These are phyloP conservation scores for Solanum aculeatissimum DNA, from an alignment of 305 asterid species.

Conservation along the genomic window DNA sequence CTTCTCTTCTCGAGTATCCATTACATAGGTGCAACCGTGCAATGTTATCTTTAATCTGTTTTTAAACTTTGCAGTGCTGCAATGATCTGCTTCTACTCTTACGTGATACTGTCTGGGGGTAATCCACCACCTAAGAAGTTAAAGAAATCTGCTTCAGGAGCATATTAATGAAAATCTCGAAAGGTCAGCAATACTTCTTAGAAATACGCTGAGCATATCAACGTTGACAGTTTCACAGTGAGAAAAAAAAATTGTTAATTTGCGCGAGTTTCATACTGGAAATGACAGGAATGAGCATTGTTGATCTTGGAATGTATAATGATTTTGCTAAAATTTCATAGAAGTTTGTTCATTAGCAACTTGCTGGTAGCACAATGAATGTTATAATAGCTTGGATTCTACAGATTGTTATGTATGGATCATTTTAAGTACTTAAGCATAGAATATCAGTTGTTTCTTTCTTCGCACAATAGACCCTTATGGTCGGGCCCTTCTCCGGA, in stretches of 20 bases:
- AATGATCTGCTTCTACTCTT: constrained; percentile 75
- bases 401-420: neutral
- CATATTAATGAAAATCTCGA: constrained; percentile 23
- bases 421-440: neutral
- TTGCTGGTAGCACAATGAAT: neutral
- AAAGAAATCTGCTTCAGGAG: constrained; percentile 32
- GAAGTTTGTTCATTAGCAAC: neutral
- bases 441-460: neutral
- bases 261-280: neutral
- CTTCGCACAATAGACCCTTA: too few relatives aligned
- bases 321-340: neutral
- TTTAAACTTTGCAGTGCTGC: constrained; percentile 35
- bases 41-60: neutral
- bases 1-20: neutral
- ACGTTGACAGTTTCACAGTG: neutral
- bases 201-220: neutral
- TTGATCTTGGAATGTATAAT: neutral
- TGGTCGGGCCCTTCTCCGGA: too few relatives aligned
- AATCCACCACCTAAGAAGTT: constrained; percentile 93
- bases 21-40: neutral
- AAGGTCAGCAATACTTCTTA: neutral
- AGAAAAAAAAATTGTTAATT: neutral
- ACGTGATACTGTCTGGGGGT: constrained; percentile 89
- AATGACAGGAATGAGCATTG: neutral
- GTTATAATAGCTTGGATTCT: neutral